Evolutionary conservation across 192 early-diverging fungal genomes (phyloP).

Genomic region (Entomortierella parvispora): DNA sequence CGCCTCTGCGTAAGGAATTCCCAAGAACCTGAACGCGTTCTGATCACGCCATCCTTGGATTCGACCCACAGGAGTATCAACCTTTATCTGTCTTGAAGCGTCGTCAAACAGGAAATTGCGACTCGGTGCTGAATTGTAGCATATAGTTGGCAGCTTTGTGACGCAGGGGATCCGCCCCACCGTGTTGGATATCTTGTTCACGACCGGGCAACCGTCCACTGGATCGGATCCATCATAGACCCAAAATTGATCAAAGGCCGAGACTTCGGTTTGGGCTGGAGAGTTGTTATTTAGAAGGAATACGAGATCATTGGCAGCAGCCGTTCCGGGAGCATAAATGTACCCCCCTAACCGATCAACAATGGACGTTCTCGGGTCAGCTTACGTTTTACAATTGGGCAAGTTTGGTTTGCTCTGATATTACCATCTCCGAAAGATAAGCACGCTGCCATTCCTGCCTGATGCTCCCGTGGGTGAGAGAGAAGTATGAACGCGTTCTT

Average conservation of each 20-base stretch:
- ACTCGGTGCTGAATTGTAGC: conserved; percentile 3
- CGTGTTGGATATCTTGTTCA: conserved; percentile 6
- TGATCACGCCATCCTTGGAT: conserved; percentile 22
- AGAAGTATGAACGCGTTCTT: conserved; percentile 22
- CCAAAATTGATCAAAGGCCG: conserved; percentile 9
- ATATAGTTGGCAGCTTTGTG: conserved; percentile 3
- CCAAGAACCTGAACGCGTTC: conserved; percentile 37
- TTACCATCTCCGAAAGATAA: neutral
- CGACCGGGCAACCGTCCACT: neutral
- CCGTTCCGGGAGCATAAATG: neutral
- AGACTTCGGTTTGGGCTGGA: neutral
- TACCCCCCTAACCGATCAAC: neutral
- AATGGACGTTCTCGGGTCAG: neutral
- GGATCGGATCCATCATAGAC: conserved; percentile 5
- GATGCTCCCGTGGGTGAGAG: conserved; percentile 16
- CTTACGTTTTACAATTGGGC: neutral
- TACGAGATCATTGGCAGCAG: neutral
- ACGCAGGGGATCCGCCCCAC: conserved; percentile 1
- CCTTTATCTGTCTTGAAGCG: conserved; percentile 18
- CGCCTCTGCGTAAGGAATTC: conserved; percentile 58
- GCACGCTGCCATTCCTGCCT: neutral
- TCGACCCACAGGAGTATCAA: conserved; percentile 12
- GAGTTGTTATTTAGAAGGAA: conserved; percentile 9
- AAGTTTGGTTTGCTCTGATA: too few species aligned
- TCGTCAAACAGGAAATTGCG: conserved; percentile 6